Percentiles rank a stretch among this genome's conserved stretches.
Evolutionary conservation across 108 stramenopile genomes (phyloP).

Genomic region (Nitzschia palea): DNA sequence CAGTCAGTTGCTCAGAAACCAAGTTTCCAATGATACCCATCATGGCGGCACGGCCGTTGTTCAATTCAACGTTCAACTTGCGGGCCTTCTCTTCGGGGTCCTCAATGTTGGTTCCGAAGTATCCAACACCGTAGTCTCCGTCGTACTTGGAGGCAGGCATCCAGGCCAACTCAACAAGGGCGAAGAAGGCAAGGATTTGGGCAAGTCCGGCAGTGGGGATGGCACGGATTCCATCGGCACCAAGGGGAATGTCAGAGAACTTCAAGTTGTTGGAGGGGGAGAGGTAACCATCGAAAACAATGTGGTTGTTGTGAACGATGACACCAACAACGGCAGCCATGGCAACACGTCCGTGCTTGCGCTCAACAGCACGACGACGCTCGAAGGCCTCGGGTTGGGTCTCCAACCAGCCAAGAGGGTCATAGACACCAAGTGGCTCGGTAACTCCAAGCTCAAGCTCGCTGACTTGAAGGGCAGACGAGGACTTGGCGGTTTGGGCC

Average conservation of each 20-base stretch:
- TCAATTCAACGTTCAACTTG: slow-evolving; percentile 87
- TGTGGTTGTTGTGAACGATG: slow-evolving; percentile 49
- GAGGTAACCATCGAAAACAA: slow-evolving; percentile 49
- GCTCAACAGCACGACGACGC: slow-evolving; percentile 71
- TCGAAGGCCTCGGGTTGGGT: slow-evolving; percentile 56
- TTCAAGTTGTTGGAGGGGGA: slow-evolving; percentile 54
- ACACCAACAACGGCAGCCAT: slow-evolving; percentile 72
- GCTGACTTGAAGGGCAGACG: slow-evolving; percentile 47
- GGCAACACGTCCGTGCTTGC: slow-evolving; percentile 88
- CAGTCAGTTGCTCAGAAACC: slow-evolving; percentile 65
- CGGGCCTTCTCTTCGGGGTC: slow-evolving; percentile 48
- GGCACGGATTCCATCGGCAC: slow-evolving; percentile 65
- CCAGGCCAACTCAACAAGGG: slow-evolving; percentile 65
- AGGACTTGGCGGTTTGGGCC: slow-evolving; percentile 48
- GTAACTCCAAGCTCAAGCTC: slow-evolving; percentile 54
- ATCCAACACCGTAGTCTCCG: slow-evolving; percentile 73
- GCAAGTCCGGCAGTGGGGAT: slow-evolving; percentile 73
- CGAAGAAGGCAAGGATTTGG: slow-evolving; percentile 82
- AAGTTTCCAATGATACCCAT: slow-evolving; percentile 89
- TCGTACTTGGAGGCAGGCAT: slow-evolving; percentile 62
- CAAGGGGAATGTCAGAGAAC: slow-evolving; percentile 82
- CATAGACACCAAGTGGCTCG: slow-evolving; percentile 60
- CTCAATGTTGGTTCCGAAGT: slow-evolving; percentile 56
- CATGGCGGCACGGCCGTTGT: slow-evolving; percentile 86
- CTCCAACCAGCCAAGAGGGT: slow-evolving; percentile 55